Evolutionary conservation across 2,329 filamentous ascomycete genomes (phyloP).

Genomic region (Fusarium sp.): DNA sequence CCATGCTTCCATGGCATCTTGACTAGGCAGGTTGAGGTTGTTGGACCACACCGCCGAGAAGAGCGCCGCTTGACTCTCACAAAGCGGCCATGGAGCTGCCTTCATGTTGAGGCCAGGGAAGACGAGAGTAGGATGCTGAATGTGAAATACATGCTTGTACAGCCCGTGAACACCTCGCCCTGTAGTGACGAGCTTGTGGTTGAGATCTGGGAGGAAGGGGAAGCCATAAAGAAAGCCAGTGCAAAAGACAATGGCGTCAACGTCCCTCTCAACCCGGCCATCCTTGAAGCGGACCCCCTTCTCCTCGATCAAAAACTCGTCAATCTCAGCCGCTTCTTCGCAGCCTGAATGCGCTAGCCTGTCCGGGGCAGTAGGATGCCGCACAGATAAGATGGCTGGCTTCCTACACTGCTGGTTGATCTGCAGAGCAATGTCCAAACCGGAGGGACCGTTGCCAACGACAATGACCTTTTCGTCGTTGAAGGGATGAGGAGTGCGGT

Average conservation of each 20-base stretch:
- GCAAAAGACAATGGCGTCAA: constrained; percentile 87
- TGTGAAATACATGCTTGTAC: constrained; percentile 84
- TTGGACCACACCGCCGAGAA: constrained; percentile 84
- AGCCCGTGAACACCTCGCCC: constrained; percentile 78
- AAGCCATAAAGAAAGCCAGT: constrained; percentile 91
- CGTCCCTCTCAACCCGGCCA: constrained; percentile 70
- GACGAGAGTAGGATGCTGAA: constrained; percentile 79
- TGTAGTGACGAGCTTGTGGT: constrained; percentile 69
- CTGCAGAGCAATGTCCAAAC: constrained; percentile 84
- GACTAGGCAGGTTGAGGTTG: constrained; percentile 71
- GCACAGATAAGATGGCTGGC: constrained; percentile 75
- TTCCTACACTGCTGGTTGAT: constrained; percentile 70
- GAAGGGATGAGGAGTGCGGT: constrained; percentile 74
- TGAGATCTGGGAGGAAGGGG: constrained; percentile 72
- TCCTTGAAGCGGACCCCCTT: constrained; percentile 75
- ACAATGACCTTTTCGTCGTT: constrained; percentile 80
- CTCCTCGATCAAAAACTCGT: constrained; percentile 63
- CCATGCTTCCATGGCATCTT: constrained; percentile 76
- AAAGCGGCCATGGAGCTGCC: constrained; percentile 87
- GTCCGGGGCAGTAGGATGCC: constrained; percentile 60
- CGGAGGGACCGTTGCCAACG: constrained; percentile 87
- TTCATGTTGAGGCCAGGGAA: constrained; percentile 83
- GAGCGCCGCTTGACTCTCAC: constrained; percentile 82
- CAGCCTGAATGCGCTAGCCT: constrained; percentile 59
- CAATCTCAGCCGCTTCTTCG: constrained; percentile 69